phyloP scores from a whole-genome alignment of 306 rosid species.

The Trifolium dubium region DNA sequence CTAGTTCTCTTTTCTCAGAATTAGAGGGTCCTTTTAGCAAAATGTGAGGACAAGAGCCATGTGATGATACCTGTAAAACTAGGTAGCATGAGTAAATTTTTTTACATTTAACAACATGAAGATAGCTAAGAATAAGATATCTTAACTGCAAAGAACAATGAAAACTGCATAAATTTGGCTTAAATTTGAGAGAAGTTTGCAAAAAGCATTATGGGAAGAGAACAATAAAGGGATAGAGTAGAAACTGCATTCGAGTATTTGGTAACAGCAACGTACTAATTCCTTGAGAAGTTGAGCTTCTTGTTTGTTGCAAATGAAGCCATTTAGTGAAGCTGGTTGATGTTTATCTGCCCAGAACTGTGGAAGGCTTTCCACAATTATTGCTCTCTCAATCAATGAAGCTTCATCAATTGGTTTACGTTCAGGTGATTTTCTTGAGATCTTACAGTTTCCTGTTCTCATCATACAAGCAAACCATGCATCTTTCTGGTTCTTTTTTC shows the following conservation, averaged over 20 bases:
- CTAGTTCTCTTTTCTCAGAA: conserved; percentile 72
- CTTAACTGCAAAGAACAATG: not conserved
- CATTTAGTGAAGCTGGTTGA: conserved; percentile 69
- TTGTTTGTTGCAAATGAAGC: conserved; percentile 76
- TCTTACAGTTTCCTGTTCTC: conserved; percentile 65
- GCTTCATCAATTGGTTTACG: conserved; percentile 57
- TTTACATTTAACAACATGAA: conserved; percentile 14
- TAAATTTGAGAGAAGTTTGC: conserved; percentile 29
- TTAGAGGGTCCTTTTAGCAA: conserved; percentile 75
- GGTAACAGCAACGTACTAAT: conserved; percentile 53
- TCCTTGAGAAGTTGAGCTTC: conserved; percentile 79
- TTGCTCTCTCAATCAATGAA: conserved; percentile 66
- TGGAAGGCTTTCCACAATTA: conserved; percentile 60
- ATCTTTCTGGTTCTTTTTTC: conserved; percentile 56
- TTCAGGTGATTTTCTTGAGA: conserved; percentile 68
- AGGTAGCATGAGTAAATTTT: conserved; percentile 16
- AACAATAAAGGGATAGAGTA: not conserved
- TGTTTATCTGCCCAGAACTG: conserved; percentile 89
- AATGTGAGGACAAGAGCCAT: conserved; percentile 65
- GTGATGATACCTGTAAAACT: conserved; percentile 61
- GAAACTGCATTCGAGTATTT: conserved; percentile 1
- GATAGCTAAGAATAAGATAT: not conserved
- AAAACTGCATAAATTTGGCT: not conserved
- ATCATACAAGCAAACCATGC: conserved; percentile 79
- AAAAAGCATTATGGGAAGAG: not conserved